Conservation (phyloP, 768 basidiomycete species). For the Mycena pura region DNA sequence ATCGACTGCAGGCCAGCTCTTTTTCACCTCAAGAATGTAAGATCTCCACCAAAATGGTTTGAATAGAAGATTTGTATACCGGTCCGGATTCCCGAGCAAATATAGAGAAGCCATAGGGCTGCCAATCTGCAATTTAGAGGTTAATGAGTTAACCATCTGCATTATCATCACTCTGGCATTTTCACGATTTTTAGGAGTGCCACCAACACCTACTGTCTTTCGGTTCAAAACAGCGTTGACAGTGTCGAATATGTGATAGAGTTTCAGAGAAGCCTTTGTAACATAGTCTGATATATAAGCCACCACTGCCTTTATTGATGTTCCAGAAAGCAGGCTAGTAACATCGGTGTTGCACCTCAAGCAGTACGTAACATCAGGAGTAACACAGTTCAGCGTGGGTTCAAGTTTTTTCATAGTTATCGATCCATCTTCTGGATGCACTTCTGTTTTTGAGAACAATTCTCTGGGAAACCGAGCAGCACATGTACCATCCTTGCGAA, state of each 20-base stretch:
- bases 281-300: slow-evolving; percentile 52
- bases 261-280: slow-evolving; percentile 47
- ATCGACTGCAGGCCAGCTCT: slow-evolving; percentile 23
- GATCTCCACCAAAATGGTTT: slow-evolving; percentile 39
- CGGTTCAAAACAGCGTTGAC: slow-evolving; percentile 34
- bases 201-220: slow-evolving; percentile 30
- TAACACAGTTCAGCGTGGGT: slow-evolving; percentile 44
- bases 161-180: slow-evolving; percentile 40
- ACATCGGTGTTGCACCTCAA: slow-evolving; percentile 44
- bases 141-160: slow-evolving; percentile 45
- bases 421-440: slow-evolving; percentile 37
- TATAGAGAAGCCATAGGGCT: slow-evolving; percentile 45
- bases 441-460: slow-evolving; percentile 22
- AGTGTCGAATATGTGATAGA: slow-evolving; percentile 44
- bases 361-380: slow-evolving; percentile 38
- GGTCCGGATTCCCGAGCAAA: slow-evolving; percentile 44
- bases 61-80: slow-evolving; percentile 46
- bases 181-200: slow-evolving; percentile 16
- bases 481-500: slow-evolving; percentile 38
- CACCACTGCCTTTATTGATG: slow-evolving; percentile 44
- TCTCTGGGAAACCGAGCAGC: slow-evolving; percentile 43
- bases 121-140: slow-evolving; percentile 44
- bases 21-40: slow-evolving; percentile 34
- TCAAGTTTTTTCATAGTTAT: slow-evolving; percentile 42
- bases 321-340: slow-evolving; percentile 45